These are phyloP conservation scores for Coleophoma cylindrospora DNA, from an alignment of 2,329 filamentous ascomycete genomes.

Conservation along the genomic window DNA sequence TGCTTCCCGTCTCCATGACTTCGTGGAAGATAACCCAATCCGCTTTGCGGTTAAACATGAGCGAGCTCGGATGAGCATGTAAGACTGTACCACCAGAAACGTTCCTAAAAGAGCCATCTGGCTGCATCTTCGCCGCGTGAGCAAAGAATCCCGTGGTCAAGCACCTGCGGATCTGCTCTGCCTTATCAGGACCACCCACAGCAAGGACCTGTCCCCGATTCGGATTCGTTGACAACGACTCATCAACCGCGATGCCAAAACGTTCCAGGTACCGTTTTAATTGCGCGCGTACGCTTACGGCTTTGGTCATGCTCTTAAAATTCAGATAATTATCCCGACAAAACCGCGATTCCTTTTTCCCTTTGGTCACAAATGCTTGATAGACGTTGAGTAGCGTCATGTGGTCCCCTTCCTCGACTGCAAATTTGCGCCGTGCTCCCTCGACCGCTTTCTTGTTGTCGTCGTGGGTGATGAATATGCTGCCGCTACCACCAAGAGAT, in stretches of 20 bases:
- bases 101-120: conserved; percentile 84
- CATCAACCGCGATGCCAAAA: conserved; percentile 68
- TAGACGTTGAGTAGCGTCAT: conserved; percentile 92
- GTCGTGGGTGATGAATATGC: conserved; percentile 77
- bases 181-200: conserved; percentile 41
- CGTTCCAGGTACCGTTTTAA: conserved; percentile 82
- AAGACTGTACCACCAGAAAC: conserved; percentile 75
- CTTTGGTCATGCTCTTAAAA: conserved; percentile 75
- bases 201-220: conserved; percentile 24
- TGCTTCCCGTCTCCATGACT: conserved; percentile 81
- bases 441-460: conserved; percentile 73
- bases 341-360: conserved; percentile 78
- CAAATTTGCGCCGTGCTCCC: conserved; percentile 72
- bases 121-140: conserved; percentile 88
- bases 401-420: conserved; percentile 90
- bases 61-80: conserved; percentile 83
- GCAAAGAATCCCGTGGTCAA: conserved; percentile 89
- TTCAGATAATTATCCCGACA: conserved; percentile 85
- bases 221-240: conserved; percentile 43
- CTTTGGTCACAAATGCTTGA: conserved; percentile 77
- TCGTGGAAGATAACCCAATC: conserved; percentile 97
- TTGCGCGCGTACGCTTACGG: conserved; percentile 82
- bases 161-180: conserved; percentile 77
- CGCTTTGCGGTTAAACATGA: conserved; percentile 95
- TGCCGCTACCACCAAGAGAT: conserved; percentile 64